These are phyloP conservation scores for Herpetomonas samuelpessoai DNA, from an alignment of 208 protist species.

Conservation along the genomic window DNA sequence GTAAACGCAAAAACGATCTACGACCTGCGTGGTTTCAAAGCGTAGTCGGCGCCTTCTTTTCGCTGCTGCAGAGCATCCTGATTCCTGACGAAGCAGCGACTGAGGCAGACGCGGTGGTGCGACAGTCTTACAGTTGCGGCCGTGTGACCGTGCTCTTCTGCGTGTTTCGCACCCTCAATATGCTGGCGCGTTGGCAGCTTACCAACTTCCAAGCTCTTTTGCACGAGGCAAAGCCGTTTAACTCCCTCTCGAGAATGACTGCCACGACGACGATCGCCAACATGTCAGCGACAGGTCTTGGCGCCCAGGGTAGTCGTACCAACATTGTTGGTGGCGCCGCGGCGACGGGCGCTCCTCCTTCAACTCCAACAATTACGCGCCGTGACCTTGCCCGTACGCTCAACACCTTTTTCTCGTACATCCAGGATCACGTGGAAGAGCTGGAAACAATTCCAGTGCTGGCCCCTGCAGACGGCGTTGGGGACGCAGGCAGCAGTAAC, in stretches of 20 bases:
- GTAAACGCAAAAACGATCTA: conserved; percentile 44
- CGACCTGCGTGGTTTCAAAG: conserved; percentile 47
- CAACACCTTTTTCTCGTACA: conserved; percentile 65
- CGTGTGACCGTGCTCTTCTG: conserved; percentile 63
- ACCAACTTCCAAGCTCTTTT: conserved; percentile 61
- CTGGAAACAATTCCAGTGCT: conserved; percentile 48
- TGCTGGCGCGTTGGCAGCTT: conserved; percentile 74
- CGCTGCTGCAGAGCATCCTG: conserved; percentile 76
- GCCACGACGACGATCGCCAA: too few relatives aligned
- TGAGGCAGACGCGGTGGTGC: conserved; percentile 13
- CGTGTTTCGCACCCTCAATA: conserved; percentile 68
- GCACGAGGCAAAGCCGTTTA: conserved; percentile 29
- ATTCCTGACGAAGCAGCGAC: conserved; percentile 32
- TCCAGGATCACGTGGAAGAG: conserved; percentile 45
- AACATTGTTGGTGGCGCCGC: too few relatives aligned
- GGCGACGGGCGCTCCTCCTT: too few relatives aligned
- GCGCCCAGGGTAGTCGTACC: too few relatives aligned
- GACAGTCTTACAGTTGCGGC: conserved; percentile 26
- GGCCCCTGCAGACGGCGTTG: conserved; percentile 15
- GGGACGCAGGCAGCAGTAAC: not conserved
- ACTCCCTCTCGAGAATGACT: conserved; percentile 9
- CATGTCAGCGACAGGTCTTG: too few relatives aligned
- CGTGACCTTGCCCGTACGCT: conserved; percentile 79
- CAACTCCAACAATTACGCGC: conserved; percentile 63
- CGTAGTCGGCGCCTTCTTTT: conserved; percentile 51